Evolutionary conservation across 208 protist species (phyloP), one percentile per base, ranked within the genome.

Genomic region (Trypanosoma cruzi): DNA sequence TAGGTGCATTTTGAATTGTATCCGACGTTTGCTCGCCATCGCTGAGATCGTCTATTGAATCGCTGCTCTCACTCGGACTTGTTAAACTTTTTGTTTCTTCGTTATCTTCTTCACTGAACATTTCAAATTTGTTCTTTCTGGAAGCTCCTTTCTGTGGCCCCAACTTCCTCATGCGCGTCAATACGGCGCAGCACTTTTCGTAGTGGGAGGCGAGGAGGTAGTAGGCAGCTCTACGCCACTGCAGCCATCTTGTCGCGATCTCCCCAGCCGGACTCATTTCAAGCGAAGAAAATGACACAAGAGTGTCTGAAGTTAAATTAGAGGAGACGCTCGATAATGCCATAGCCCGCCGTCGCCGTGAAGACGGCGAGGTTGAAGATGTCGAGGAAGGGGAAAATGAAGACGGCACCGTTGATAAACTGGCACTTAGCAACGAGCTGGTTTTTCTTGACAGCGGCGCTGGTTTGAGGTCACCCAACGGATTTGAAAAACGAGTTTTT

Each of bases 131-230:
- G 22, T 48, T 49, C 20, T 4, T 55, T 37, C n/a, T 56, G 2
- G 13, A 14, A 6, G 4, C 6, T 4, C 7, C 18, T 20, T 18
- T 2, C 3, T 20, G 42, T 31, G 0, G 14, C 13, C n/a, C 42
- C 10, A 24, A 5, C 29, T 8, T 52, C 29, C 18, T 36, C 37
- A 11, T 11, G 18, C 2, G 10, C 7, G 42, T 31, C 13, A 75
- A 31, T 16, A 53, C 0, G 2, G 2, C 32, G 37, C 59, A n/a
- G 22, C 52, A 59, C 48, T 60, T 75, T 52, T 75, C 71, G 48
- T 70, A 75, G 48, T 75, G 71, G 10, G 71, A 70, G 2, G 71
- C 71, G 5, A 75, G 40, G 37, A 75, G 62, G 7, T 61, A 14
- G 56, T 75, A 75, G 4, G 71, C 31, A 4, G 54, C 56, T 26